These are phyloP conservation scores for Solanum hybrid DNA, from an alignment of 305 asterid genomes.

Conservation along the genomic window DNA sequence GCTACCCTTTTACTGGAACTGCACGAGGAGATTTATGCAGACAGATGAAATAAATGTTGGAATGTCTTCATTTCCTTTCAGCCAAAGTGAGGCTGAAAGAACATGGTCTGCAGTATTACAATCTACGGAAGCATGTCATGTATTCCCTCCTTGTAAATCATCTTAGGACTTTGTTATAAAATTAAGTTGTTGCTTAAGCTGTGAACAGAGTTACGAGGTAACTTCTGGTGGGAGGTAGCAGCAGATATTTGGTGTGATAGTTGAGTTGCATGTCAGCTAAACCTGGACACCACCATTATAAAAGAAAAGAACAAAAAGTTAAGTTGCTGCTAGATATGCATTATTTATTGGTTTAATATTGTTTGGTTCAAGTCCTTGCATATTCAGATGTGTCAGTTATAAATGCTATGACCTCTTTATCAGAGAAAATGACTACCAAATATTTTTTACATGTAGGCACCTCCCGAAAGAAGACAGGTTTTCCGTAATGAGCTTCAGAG, in stretches of 20 bases:
- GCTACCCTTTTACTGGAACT: not conserved
- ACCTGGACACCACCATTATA: not conserved
- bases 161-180: not conserved
- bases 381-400: not conserved
- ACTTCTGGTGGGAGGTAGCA: not conserved
- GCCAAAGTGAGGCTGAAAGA: not conserved
- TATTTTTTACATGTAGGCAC: constrained; percentile 18
- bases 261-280: not conserved
- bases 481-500: constrained; percentile 32
- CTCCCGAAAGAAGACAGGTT: constrained; percentile 34
- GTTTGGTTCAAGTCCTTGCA: not conserved
- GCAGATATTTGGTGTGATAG: not conserved
- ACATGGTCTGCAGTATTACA: not conserved
- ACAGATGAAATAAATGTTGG: not conserved
- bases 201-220: not conserved
- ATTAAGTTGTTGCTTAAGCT: not conserved
- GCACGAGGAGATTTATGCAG: not conserved
- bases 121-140: not conserved
- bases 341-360: not conserved
- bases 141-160: not conserved
- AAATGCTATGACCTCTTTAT: not conserved
- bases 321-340: not conserved
- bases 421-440: not conserved
- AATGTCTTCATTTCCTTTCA: not conserved
- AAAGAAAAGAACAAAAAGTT: not conserved